Conservation (phyloP, 768 basidiomycete genomes). For the Amanita inopinata region DNA sequence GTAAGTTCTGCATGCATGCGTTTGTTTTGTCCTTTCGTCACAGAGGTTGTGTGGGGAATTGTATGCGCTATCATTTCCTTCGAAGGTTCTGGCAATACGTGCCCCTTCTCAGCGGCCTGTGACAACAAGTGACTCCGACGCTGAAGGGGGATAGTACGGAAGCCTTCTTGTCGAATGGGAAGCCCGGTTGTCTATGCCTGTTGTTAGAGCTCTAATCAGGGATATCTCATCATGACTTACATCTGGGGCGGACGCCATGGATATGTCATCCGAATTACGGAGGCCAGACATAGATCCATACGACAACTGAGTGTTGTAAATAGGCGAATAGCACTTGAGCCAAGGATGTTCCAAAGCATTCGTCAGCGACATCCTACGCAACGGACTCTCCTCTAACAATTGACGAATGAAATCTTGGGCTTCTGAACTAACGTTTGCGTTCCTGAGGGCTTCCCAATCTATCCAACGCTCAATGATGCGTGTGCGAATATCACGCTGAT, state of each 20-base stretch:
- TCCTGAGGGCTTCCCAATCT: conserved; percentile 47
- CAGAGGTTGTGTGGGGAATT: conserved; percentile 15
- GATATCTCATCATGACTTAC: not conserved
- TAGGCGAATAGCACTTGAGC: conserved; percentile 32
- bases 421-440: conserved; percentile 27
- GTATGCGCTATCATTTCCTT: conserved; percentile 45
- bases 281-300: conserved; percentile 7
- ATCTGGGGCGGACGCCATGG: conserved; percentile 13
- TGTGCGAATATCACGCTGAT: conserved; percentile 44
- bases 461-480: conserved; percentile 50
- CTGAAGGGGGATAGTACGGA: conserved; percentile 30
- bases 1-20: conserved; percentile 34
- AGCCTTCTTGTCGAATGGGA: conserved; percentile 11
- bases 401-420: conserved; percentile 56
- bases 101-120: conserved; percentile 33
- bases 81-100: conserved; percentile 37
- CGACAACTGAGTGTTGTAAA: not conserved
- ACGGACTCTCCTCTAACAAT: conserved; percentile 60
- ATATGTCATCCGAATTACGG: conserved; percentile 13
- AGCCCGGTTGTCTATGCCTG: not conserved
- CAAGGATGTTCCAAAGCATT: conserved; percentile 70
- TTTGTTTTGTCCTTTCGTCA: conserved; percentile 25
- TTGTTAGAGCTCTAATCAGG: too few relatives aligned
- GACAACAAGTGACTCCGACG: conserved; percentile 39
- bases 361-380: conserved; percentile 57